Evolutionary conservation across 164 flowering plant genomes (phyloP), one percentile per base, ranked within the genome.

Genomic region (Santalum album): DNA sequence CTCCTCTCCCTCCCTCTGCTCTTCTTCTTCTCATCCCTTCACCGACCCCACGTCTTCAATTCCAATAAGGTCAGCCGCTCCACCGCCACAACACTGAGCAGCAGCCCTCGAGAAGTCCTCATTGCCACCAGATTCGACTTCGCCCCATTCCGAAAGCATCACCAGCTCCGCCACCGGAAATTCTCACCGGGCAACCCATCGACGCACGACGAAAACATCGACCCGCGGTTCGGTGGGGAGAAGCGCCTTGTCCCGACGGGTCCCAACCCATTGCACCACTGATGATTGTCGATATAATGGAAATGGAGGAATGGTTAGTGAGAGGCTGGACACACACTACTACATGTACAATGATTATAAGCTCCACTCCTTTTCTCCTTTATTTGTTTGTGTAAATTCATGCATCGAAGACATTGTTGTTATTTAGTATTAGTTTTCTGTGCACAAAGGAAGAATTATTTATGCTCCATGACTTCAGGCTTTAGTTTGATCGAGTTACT

Each of bases 181-280:
- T 0, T 12, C 12, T 32, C 36, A 7, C 12, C 1, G 10, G 36
- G 36, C 36, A 32, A 32, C 10, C 36, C 36, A 2, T 61, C 26
- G 17, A 64, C 73, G 3, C 21, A 42, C 1, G 72, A 32, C 22
- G 20, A 23, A 14, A 75, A 74, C 57, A 69, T 75, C 24, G 87
- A 79, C 46, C 81, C 80, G 0, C 65, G 70, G 12, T 79, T 70
- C 39, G 81, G 79, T 2, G 71, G 55, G 9, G 79, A 79, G 5
- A 78, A 78, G 56, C 65, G 88, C 20, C 65, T 74, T 25, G 85
- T 82, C 19, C 88, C 88, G 2, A 72, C 79, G 2, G 88, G 88
- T 55, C 88, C 88, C 17, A 79, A 82, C 60, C 88, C 88, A 1
- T 66, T 82, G 62, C 88, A 82, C 77, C 84, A 82, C 71, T 82